Percentiles rank a stretch among this genome's conserved stretches.
Conservation (phyloP, 768 basidiomycete genomes). For the Trametes punicea region DNA sequence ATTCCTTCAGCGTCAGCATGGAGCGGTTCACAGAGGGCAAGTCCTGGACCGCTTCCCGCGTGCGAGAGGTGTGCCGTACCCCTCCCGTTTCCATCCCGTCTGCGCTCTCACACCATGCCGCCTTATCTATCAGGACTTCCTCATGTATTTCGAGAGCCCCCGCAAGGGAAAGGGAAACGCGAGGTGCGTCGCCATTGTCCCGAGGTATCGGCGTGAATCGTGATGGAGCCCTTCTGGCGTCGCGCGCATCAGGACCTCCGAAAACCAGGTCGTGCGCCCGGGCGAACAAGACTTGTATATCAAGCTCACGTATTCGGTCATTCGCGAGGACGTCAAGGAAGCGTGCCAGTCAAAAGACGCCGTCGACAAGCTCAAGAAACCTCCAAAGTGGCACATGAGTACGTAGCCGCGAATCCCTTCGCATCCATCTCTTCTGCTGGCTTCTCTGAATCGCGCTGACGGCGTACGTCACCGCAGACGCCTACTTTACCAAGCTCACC, state of each 20-base stretch:
- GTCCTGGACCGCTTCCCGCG: conserved; percentile 80
- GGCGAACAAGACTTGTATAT: conserved; percentile 45
- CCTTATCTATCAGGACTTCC: conserved; percentile 66
- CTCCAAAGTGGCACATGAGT: conserved; percentile 83
- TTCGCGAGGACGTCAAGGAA: conserved; percentile 29
- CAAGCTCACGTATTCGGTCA: conserved; percentile 84
- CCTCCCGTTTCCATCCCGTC: background rate
- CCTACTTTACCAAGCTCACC: conserved; percentile 77
- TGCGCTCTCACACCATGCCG: conserved; percentile 4
- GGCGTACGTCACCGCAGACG: conserved; percentile 45
- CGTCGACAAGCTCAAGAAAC: conserved; percentile 25
- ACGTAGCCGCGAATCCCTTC: conserved; percentile 27
- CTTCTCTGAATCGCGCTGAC: background rate
- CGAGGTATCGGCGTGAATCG: conserved; percentile 14
- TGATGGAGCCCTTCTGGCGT: conserved; percentile 4
- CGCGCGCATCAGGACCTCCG: conserved; percentile 31
- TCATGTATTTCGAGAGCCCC: conserved; percentile 72
- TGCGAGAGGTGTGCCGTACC: conserved; percentile 49
- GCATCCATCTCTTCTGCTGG: background rate
- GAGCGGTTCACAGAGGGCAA: conserved; percentile 84
- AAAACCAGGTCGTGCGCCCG: conserved; percentile 38
- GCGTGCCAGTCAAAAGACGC: conserved; percentile 47
- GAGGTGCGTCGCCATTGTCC: conserved; percentile 24
- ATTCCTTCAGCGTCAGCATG: conserved; percentile 76
- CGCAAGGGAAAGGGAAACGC: conserved; percentile 27